phyloP scores from a whole-genome alignment of 371 early-diverging fungal genomes.

The Basidiobolus meristosporus region DNA sequence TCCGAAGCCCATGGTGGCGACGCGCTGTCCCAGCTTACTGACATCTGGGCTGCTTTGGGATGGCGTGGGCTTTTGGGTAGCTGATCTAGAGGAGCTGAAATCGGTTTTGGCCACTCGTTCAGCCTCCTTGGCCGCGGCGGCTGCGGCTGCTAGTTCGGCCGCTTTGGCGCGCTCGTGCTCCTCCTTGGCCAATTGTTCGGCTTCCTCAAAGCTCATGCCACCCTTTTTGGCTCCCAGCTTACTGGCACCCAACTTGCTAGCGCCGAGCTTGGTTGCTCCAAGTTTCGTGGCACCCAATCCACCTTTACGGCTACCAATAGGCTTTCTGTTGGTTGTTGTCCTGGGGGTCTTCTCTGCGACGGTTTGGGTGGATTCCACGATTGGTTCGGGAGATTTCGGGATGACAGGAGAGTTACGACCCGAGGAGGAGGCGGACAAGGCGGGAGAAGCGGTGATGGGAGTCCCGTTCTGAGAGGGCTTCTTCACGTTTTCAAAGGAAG shows the following conservation, averaged over 20 bases:
- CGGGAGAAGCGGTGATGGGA: too few species aligned
- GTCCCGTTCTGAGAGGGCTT: too few species aligned
- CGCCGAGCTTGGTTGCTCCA: neutral
- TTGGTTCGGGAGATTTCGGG: neutral
- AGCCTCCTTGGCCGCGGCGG: neutral
- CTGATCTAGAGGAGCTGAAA: too few species aligned
- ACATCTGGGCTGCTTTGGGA: too few species aligned
- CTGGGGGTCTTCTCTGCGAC: neutral
- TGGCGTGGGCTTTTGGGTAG: too few species aligned
- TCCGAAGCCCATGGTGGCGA: too few species aligned
- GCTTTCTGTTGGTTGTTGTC: too few species aligned
- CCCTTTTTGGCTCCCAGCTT: slow-evolving; percentile 7
- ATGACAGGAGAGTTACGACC: neutral
- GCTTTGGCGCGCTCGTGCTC: slow-evolving; percentile 34
- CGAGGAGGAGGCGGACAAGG: neutral
- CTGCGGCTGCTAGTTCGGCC: neutral
- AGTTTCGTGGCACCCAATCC: neutral
- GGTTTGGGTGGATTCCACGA: neutral
- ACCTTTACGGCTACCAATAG: neutral
- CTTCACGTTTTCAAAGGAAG: slow-evolving; percentile 1
- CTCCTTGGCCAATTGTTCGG: slow-evolving; percentile 72
- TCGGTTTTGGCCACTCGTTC: too few species aligned
- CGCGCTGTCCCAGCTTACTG: too few species aligned
- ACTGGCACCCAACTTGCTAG: neutral
- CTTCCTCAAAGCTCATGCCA: slow-evolving; percentile 79